Base-by-base conservation (phyloP, 1,284 basidiomycete species). In the Bondarzewia mesenterica region DNA sequence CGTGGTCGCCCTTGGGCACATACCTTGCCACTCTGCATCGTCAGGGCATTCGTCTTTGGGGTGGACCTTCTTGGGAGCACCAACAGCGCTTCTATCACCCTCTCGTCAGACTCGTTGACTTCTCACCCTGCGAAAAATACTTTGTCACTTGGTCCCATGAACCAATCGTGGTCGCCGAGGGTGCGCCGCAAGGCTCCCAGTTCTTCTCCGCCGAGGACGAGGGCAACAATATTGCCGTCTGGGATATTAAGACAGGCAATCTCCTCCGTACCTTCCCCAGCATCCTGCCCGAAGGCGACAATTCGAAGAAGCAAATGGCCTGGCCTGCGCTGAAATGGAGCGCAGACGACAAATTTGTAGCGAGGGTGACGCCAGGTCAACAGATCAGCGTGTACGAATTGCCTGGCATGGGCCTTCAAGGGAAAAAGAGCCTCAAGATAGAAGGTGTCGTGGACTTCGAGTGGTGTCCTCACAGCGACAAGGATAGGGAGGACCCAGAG, bases 321-420 rank as follows among this genome's bases (percentile, higher is more conserved):
- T 99, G 96, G 95, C 96, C 96, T 7, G 84, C 86, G 38, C 75
- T 99, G 62, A 98, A 98, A 73, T 99, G 95, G 95, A 96, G 92
- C 55, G 82, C 92, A 2, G 96, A 99, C 67, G 96, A 98, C 70
- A 88, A 90, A 65, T 97, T 85, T 69, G 89, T 95, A 57, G 96
- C 87, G 35, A 85, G 93, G 44, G 78, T 93, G 55, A 89, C 88
- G 26, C 84, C 89, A 23, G 92, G 92, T 26, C 83, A 91, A 63
- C 89, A 90, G 69, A 98, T 99, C 70, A 93, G 93, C 61, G 85
- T 99, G 43, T 94, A 99, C 69, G 93, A 97, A 68, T 80, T 95
- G 48, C 96, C 96, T 12, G 78, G 80, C 52, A 97, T 99, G 93
- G 84, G 85, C 59, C 74, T 99, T 46, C 80, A 98, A 52, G 95